Base-by-base conservation (phyloP, 2,329 filamentous ascomycete species). In the Hymenoscyphus fraxineus region DNA sequence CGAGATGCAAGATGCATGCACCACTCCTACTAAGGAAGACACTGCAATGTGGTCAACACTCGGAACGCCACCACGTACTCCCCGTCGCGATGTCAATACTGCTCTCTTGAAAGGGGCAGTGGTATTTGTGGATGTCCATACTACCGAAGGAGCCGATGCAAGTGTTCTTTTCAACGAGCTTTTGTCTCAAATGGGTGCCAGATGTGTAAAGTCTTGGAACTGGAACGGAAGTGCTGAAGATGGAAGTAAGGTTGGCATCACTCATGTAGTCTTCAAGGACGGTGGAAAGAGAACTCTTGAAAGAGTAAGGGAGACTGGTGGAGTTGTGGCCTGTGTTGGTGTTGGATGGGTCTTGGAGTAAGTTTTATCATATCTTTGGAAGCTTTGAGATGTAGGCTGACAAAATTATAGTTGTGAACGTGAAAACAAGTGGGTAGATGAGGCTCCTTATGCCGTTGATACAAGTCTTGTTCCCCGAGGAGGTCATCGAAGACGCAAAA, bases 241-340 rank as follows among this genome's bases (percentile, higher is more conserved):
- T 59, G 71, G 73, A 16, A 71, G 66, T 59, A 89, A 87, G 74
- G 80, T 92, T 65, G 90, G 88, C 5, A 91, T 96, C 71, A 96
- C 92, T 0, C 93, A 97, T 73, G 90, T 97, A 7, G 86, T 97
- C 6, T 97, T 88, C 81, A 97, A 96, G 76, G 93, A 96, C 73
- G 93, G 93, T 57, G 88, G 88, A 54, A 88, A 89, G 73, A 83
- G 88, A 32, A 96, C 92, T 0, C 78, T 97, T 69, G 89, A 96
- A 74, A 96, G 93, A 77, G 89, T 94, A 6, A 83, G 87, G 64
- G 84, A 89, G 71, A 88, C 85, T 47, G 83, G 85, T 15, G 91
- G 91, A 6, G 81, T 91, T 38, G 90, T 97, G 44, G 88, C 91
- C 70, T 96, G 92, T 77, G 92, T 97, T 63, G 92, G 92, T 59